Evolutionary conservation across 768 basidiomycete species (phyloP).

Genomic region (Chiua virens): DNA sequence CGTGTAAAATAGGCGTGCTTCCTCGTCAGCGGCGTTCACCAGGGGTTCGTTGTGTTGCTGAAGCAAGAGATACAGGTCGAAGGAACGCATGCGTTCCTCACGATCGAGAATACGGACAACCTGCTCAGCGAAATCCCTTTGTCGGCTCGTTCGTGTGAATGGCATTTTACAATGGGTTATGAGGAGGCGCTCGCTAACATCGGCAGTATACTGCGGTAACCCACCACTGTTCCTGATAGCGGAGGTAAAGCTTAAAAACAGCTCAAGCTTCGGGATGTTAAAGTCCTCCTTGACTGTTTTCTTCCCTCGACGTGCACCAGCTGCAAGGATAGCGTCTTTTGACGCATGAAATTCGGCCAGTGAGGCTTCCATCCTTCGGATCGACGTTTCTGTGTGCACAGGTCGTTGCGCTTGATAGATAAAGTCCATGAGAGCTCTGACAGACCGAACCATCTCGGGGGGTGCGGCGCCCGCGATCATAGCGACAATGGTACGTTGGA

Average conservation of each 20-base stretch:
- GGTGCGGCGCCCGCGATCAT: not conserved
- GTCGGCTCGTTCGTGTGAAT: too few species aligned
- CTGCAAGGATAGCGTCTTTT: conserved; percentile 14
- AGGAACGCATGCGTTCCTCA: too few species aligned
- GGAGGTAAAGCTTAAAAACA: conserved; percentile 6
- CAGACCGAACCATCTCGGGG: not conserved
- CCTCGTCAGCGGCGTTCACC: too few species aligned
- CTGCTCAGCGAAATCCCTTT: too few species aligned
- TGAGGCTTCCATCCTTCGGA: conserved; percentile 2
- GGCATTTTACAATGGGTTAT: conserved; percentile 20
- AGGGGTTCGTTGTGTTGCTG: too few species aligned
- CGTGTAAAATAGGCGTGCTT: too few species aligned
- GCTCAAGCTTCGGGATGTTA: conserved; percentile 2
- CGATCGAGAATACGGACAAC: too few species aligned
- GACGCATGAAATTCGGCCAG: conserved; percentile 10
- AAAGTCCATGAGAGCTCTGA: conserved; percentile 25
- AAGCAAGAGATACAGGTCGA: too few species aligned
- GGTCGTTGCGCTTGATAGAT: conserved; percentile 21
- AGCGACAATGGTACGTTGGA: conserved; percentile 35
- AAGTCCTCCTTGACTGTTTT: conserved; percentile 1
- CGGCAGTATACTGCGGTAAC: conserved; percentile 27
- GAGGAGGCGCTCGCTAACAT: conserved; percentile 4
- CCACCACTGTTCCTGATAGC: conserved; percentile 18
- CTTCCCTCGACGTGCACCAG: conserved; percentile 1
- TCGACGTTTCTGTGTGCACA: conserved; percentile 11